Conservation (phyloP, 768 basidiomycete genomes). For the Xanthoconium stramineum region DNA sequence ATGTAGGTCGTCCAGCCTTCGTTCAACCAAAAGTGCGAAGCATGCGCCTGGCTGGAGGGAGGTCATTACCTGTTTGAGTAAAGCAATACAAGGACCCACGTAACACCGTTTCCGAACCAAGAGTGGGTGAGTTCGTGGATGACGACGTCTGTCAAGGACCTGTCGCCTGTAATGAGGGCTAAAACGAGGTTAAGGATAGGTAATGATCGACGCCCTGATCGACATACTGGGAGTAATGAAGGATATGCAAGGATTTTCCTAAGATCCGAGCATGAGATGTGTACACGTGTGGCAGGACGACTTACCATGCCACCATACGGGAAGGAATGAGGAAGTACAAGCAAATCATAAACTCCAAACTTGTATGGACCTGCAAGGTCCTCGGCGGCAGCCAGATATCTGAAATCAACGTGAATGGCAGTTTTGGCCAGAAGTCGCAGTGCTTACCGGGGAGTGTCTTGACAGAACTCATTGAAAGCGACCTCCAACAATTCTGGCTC, state of each 20-base stretch:
- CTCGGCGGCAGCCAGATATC: slow-evolving; percentile 74
- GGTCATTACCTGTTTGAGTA: not conserved
- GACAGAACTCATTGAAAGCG: slow-evolving; percentile 83
- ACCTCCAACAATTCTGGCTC: slow-evolving; percentile 80
- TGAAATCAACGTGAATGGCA: slow-evolving; percentile 22
- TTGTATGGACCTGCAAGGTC: slow-evolving; percentile 68
- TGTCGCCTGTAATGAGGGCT: slow-evolving; percentile 86
- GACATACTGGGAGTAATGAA: slow-evolving; percentile 82
- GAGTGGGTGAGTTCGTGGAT: slow-evolving; percentile 86
- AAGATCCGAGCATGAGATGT: not conserved
- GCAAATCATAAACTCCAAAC: slow-evolving; percentile 86
- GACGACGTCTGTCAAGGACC: slow-evolving; percentile 82
- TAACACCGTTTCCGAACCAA: slow-evolving; percentile 92
- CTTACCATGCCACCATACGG: slow-evolving; percentile 89
- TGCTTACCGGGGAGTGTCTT: slow-evolving; percentile 71
- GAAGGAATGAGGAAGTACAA: slow-evolving; percentile 88
- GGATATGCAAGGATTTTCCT: slow-evolving; percentile 88
- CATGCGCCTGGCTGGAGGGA: slow-evolving; percentile 54
- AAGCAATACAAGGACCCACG: slow-evolving; percentile 38
- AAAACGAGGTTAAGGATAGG: not conserved
- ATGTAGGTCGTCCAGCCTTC: slow-evolving; percentile 95
- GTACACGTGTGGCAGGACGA: not conserved
- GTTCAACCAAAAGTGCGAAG: slow-evolving; percentile 85
- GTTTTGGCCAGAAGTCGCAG: slow-evolving; percentile 27
- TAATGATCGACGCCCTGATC: not conserved